A percentile compares a stretch with the other conserved stretches of the same genome.
These are phyloP conservation scores for Microsporum canis DNA, from an alignment of 2,329 filamentous ascomycete species.

Conservation along the genomic window DNA sequence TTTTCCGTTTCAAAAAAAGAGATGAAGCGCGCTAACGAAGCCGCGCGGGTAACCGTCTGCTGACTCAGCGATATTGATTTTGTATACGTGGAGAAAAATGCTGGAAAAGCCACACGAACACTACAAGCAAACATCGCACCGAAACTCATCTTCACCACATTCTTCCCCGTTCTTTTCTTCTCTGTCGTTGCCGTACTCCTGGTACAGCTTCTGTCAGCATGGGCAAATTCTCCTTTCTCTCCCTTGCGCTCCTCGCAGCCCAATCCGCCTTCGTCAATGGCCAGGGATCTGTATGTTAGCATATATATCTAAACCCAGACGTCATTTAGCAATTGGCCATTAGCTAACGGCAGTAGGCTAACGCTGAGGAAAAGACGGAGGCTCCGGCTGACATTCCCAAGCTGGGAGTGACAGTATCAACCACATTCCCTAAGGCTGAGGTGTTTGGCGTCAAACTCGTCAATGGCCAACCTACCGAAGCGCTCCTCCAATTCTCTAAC, in stretches of 20 bases:
- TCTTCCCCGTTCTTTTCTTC: constrained; percentile 7
- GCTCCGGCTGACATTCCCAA: constrained; percentile 52
- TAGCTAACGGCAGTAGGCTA: constrained; percentile 23
- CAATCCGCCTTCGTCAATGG: constrained; percentile 55
- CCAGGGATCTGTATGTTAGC: constrained; percentile 46
- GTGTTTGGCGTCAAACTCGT: constrained; percentile 92
- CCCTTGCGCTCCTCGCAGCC: constrained; percentile 60
- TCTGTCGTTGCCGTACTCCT: not conserved
- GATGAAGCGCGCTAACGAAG: not conserved
- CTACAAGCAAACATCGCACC: not conserved
- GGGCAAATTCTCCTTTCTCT: constrained; percentile 61
- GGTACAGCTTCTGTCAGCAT: constrained; percentile 39
- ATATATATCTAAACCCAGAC: constrained; percentile 12
- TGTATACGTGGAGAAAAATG: constrained; percentile 9
- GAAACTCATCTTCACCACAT: not conserved
- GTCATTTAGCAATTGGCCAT: constrained; percentile 3
- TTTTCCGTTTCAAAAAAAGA: not conserved
- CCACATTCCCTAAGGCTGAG: constrained; percentile 56
- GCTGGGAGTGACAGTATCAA: constrained; percentile 44
- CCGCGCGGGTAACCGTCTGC: not conserved
- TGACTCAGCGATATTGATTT: constrained; percentile 9
- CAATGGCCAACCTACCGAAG: constrained; percentile 78
- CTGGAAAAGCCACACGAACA: not conserved
- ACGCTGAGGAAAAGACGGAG: constrained; percentile 54
- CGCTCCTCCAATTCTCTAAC: constrained; percentile 73